Conservation (phyloP, 1,284 basidiomycete species). For the Sutorius eximius region DNA sequence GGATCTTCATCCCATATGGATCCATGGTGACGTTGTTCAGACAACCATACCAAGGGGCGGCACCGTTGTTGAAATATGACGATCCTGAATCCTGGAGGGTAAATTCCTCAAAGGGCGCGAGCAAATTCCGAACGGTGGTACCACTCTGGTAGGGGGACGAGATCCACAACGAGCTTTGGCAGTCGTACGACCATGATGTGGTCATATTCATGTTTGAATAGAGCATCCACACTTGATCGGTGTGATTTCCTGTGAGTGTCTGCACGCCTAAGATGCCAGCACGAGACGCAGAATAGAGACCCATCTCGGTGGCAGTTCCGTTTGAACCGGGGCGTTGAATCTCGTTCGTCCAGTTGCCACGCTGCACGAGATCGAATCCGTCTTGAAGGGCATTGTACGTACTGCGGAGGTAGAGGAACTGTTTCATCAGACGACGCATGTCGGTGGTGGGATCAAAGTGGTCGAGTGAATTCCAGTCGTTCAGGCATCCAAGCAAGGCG, state of each 20-base stretch:
- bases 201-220: constrained; percentile 84
- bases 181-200: constrained; percentile 61
- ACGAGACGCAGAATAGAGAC: constrained; percentile 79
- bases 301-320: constrained; percentile 75
- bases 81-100: constrained; percentile 61
- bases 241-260: constrained; percentile 54
- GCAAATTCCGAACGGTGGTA: constrained; percentile 67
- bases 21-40: constrained; percentile 63
- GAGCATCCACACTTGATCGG: constrained; percentile 75
- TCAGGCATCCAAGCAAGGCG: constrained; percentile 75
- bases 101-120: constrained; percentile 82
- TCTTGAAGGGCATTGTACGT: constrained; percentile 78
- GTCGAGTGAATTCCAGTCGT: constrained; percentile 87
- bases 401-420: constrained; percentile 69
- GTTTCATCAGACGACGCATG: constrained; percentile 69
- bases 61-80: constrained; percentile 56
- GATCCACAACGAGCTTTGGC: constrained; percentile 62
- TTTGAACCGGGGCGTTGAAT: constrained; percentile 85
- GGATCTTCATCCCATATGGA: constrained; percentile 77
- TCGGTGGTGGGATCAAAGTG: constrained; percentile 89
- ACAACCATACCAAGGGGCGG: constrained; percentile 74
- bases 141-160: constrained; percentile 71
- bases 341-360: constrained; percentile 78
- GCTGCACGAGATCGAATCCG: constrained; percentile 76
- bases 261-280: constrained; percentile 58